These are phyloP conservation scores for Hymenoscyphus occultus DNA, from an alignment of 2,329 filamentous ascomycete species.

Conservation along the genomic window DNA sequence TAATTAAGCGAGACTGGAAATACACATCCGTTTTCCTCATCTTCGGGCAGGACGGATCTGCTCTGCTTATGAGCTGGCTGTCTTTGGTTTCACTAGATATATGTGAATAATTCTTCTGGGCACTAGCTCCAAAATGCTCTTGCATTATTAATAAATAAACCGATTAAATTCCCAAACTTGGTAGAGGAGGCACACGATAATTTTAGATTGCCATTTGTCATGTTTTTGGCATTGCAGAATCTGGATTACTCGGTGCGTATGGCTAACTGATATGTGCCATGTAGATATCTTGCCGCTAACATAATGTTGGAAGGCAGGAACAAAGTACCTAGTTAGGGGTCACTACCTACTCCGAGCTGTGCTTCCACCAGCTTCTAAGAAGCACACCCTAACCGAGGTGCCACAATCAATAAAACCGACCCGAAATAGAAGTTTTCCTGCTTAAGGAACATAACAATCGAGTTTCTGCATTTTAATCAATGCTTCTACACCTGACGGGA, in stretches of 20 bases:
- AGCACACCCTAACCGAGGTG: background rate
- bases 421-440: no score
- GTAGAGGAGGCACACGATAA: background rate
- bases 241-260: background rate
- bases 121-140: background rate
- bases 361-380: background rate
- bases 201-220: constrained; percentile 6
- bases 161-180: background rate
- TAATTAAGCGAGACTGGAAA: constrained; percentile 7
- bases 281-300: no score
- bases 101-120: background rate
- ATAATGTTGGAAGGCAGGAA: no score
- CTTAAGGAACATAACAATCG: no score
- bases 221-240: background rate
- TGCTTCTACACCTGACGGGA: no score
- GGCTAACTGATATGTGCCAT: no score
- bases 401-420: no score
- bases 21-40: background rate
- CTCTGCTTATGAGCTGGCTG: background rate
- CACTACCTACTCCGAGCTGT: no score
- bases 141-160: background rate
- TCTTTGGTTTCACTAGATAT: background rate
- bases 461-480: no score
- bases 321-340: no score
- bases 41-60: background rate